Conservation (phyloP, 1,284 basidiomycete genomes). For the Sanghuangporus sanghuang region DNA sequence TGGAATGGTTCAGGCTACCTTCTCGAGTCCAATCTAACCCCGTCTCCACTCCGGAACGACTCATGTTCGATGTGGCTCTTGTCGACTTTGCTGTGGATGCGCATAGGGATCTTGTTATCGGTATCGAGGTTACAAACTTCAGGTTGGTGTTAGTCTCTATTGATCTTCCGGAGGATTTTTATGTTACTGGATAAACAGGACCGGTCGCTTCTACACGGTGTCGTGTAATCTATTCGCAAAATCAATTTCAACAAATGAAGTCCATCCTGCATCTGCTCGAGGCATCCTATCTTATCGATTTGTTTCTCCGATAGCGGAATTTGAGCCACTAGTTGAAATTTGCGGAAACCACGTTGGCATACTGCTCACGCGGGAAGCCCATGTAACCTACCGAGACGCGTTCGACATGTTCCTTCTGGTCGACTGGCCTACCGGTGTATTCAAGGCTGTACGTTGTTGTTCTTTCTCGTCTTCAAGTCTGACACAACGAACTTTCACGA, state of each 20-base stretch:
- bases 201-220: neutral
- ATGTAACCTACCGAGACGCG: neutral
- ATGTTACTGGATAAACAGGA: neutral
- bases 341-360: slow-evolving; percentile 14
- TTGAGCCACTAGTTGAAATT: neutral
- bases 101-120: slow-evolving; percentile 1
- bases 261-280: slow-evolving; percentile 1
- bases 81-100: slow-evolving; percentile 2
- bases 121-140: neutral
- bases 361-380: neutral
- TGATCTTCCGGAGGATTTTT: neutral
- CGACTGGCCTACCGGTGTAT: slow-evolving; percentile 9
- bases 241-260: slow-evolving; percentile 1
- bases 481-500: neutral
- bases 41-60: neutral
- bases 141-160: neutral
- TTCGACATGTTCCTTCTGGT: slow-evolving; percentile 8
- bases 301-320: neutral
- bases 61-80: neutral
- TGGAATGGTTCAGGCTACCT: slow-evolving; percentile 5
- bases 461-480: neutral
- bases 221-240: neutral
- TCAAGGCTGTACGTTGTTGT: slow-evolving; percentile 6
- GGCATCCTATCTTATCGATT: neutral
- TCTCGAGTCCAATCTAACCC: neutral